These are phyloP conservation scores for Xerocomus brunneocitrinus DNA, from an alignment of 768 basidiomycete genomes.

Conservation along the genomic window DNA sequence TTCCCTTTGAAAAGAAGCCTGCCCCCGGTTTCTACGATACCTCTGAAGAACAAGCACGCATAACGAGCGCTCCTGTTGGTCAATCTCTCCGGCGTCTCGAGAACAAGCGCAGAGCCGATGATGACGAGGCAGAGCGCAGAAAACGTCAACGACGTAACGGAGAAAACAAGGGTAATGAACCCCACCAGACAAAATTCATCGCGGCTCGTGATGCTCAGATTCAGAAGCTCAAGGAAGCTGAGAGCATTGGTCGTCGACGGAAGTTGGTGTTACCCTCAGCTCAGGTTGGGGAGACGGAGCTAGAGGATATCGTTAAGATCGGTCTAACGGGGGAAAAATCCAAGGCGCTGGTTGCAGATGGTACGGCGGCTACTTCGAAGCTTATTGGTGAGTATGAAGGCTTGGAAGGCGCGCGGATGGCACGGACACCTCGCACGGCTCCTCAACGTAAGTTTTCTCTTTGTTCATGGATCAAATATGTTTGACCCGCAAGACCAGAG, in stretches of 20 bases:
- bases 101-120: constrained; percentile 91
- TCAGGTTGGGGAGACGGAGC: constrained; percentile 90
- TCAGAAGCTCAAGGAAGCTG: constrained; percentile 95
- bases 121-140: constrained; percentile 89
- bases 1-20: constrained; percentile 96
- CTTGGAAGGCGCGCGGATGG: constrained; percentile 83
- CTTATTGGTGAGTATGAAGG: constrained; percentile 91
- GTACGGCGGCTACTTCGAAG: constrained; percentile 79
- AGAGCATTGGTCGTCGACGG: constrained; percentile 84
- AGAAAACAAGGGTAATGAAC: constrained; percentile 60
- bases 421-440: constrained; percentile 90
- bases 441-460: constrained; percentile 72
- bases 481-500: constrained; percentile 46
- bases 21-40: constrained; percentile 97
- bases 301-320: constrained; percentile 99
- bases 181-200: constrained; percentile 88
- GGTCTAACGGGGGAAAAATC: constrained; percentile 89
- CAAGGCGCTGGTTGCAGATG: constrained; percentile 76
- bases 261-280: constrained; percentile 82
- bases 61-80: constrained; percentile 85
- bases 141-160: constrained; percentile 75
- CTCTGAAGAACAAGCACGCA: constrained; percentile 84
- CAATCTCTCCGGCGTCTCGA: constrained; percentile 88
- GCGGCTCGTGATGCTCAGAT: constrained; percentile 98
- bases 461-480: constrained; percentile 1